Evolutionary conservation across 495 filamentous ascomycete species (phyloP).

Genomic region (Oidiodendron maius): DNA sequence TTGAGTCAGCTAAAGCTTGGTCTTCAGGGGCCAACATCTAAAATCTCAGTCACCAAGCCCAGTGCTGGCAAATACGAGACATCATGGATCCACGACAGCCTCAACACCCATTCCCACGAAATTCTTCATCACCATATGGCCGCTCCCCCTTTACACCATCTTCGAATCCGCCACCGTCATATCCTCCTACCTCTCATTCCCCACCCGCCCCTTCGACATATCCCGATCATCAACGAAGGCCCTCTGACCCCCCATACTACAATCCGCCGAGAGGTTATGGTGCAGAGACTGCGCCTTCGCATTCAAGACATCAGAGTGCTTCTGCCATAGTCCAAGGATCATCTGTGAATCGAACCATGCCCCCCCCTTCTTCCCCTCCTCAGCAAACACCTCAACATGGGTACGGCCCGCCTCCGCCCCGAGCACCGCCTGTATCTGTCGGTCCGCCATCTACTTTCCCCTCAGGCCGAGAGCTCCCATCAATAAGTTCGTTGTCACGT

Average conservation of each 20-base stretch:
- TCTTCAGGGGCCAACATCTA: neutral
- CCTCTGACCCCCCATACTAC: constrained; percentile 34
- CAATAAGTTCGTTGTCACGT: constrained; percentile 39
- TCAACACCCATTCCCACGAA: constrained; percentile 30
- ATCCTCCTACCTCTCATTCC: constrained; percentile 26
- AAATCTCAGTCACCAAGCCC: neutral
- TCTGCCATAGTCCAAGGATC: constrained; percentile 42
- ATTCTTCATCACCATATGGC: constrained; percentile 30
- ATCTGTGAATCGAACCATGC: constrained; percentile 41
- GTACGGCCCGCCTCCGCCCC: constrained; percentile 33
- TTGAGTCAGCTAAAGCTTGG: neutral
- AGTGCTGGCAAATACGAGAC: constrained; percentile 12
- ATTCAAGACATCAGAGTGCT: constrained; percentile 47
- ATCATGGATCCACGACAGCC: constrained; percentile 29
- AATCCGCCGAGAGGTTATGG: constrained; percentile 38
- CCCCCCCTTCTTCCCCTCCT: constrained; percentile 47
- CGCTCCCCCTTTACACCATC: constrained; percentile 28
- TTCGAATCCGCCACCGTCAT: constrained; percentile 21
- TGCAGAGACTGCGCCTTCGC: constrained; percentile 35
- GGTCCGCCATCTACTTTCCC: constrained; percentile 46
- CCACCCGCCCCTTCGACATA: constrained; percentile 28
- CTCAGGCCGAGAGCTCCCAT: constrained; percentile 47
- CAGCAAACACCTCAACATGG: constrained; percentile 23
- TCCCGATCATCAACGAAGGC: constrained; percentile 40
- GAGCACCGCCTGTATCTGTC: constrained; percentile 44